A percentile compares a stretch with the other conserved stretches of the same genome.
Evolutionary conservation across 768 basidiomycete genomes (phyloP).

Genomic region (Pleurotus giganteus): DNA sequence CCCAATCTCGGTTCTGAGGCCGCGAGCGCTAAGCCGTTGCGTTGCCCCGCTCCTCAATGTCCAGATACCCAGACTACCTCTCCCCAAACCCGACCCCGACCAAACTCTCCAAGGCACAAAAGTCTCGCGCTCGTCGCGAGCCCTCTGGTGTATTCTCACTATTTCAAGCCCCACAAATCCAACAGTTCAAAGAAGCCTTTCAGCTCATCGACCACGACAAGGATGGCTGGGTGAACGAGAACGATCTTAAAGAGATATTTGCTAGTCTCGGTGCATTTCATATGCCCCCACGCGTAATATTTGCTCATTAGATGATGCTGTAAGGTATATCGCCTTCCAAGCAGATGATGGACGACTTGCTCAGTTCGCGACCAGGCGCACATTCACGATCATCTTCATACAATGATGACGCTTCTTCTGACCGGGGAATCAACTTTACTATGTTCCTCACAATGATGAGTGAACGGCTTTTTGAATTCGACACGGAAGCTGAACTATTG

Average conservation of each 20-base stretch:
- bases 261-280: slow-evolving; percentile 88
- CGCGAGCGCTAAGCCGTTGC: too few species aligned
- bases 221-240: slow-evolving; percentile 85
- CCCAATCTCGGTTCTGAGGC: too few species aligned
- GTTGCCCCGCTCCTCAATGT: too few species aligned
- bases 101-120: slow-evolving; percentile 55
- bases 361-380: slow-evolving; percentile 72
- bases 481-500: slow-evolving; percentile 80
- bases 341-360: slow-evolving; percentile 71
- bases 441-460: slow-evolving; percentile 99
- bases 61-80: slow-evolving; percentile 62
- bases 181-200: slow-evolving; percentile 96
- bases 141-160: slow-evolving; percentile 84
- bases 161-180: slow-evolving; percentile 82
- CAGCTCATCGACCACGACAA: slow-evolving; percentile 94
- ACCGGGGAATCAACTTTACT: slow-evolving; percentile 81
- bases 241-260: slow-evolving; percentile 81
- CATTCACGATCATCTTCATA: slow-evolving; percentile 34
- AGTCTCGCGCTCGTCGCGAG: slow-evolving; percentile 70
- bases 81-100: too few species aligned
- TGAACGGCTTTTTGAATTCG: slow-evolving; percentile 88
- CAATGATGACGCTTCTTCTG: slow-evolving; percentile 29
- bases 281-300: too few species aligned
- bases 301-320: too few species aligned
- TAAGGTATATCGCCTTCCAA: too few species aligned